Base-by-base conservation (phyloP, 805 yeast species). In the Candida sakaeoensis region DNA sequence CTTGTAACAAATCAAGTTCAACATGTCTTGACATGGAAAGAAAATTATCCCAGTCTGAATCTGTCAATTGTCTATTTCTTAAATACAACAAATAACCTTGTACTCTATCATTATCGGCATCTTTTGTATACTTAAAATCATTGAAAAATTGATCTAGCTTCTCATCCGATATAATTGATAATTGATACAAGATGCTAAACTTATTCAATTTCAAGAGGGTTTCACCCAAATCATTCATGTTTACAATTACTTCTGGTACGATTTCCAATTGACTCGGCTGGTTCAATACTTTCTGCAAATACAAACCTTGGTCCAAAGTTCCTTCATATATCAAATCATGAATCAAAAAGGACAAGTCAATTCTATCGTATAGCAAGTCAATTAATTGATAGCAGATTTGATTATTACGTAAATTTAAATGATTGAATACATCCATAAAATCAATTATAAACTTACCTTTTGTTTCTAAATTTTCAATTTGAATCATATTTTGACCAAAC, bases 361-460 rank as follows among this genome's bases (percentile, higher is more conserved):
- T 25, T 26, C 32, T 42, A 22, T 35, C 40, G 15, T 24, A 29
- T 14, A 42, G 24, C 16, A 38, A 29, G 24, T 42, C 45, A 15
- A 42, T 30, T 5, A 31, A 18, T 16, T 35, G 32, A 23, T 16
- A 42, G 16, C 39, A 15, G 2, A 38, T 17, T 7, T 14, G 16
- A 16, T 28, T 21, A 10, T 12, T 26, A 21, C 24, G 24, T 7
- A 42, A 21, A 3, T 22, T 25, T 19, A 42, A 28, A 4, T 36
- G 26, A 35, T 37, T 82, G 36, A 88, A 68, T 0, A 68, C 44
- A 43, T 87, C 87, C 26, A 88, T 73, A 2, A 86, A 53, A 12
- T 56, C 54, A 27, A 83, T 63, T 13, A 72, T 67, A 42, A 65
- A 62, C 6, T 53, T 50, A 8, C 74, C 66, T 12, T 60, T 37